Percentiles rank a stretch among this genome's conserved stretches.
phyloP scores from a whole-genome alignment of 1,139 yeast genomes.

The Candida sanyaensis region DNA sequence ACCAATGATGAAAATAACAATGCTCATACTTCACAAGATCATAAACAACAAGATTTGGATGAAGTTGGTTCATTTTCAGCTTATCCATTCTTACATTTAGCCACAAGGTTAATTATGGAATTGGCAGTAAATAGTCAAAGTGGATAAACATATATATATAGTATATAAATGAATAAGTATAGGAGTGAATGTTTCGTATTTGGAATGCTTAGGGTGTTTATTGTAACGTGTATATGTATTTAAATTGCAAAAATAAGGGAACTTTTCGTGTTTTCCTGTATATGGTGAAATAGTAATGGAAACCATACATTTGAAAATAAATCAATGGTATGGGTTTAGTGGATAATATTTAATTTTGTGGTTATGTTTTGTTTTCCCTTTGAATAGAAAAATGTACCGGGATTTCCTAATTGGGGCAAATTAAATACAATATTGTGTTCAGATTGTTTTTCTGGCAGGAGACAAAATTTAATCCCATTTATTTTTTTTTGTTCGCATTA shows the following conservation, averaged over 20 bases:
- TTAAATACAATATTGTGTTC: constrained; percentile 1
- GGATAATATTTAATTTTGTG: background rate
- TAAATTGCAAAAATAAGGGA: background rate
- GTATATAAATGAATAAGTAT: too few species aligned
- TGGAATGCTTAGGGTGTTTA: background rate
- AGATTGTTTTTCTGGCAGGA: background rate
- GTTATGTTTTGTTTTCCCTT: background rate
- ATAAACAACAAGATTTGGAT: constrained; percentile 49
- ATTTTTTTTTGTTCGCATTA: background rate
- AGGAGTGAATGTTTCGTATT: background rate
- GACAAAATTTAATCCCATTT: background rate
- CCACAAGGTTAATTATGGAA: constrained; percentile 93
- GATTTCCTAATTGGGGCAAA: constrained; percentile 5
- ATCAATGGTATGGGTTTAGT: background rate
- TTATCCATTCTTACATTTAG: constrained; percentile 90
- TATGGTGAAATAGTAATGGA: too few species aligned
- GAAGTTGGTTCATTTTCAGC: constrained; percentile 87
- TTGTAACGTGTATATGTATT: background rate
- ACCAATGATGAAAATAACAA: background rate
- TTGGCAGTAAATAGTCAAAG: constrained; percentile 75
- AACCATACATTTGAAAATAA: too few species aligned
- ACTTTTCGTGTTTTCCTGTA: background rate
- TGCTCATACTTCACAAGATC: background rate
- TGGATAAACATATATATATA: constrained; percentile 4
- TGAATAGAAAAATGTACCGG: background rate